A percentile compares a stretch with the other conserved stretches of the same genome.
Conservation (phyloP, 371 early-diverging fungal genomes). For the Lichtheimia ramosa region DNA sequence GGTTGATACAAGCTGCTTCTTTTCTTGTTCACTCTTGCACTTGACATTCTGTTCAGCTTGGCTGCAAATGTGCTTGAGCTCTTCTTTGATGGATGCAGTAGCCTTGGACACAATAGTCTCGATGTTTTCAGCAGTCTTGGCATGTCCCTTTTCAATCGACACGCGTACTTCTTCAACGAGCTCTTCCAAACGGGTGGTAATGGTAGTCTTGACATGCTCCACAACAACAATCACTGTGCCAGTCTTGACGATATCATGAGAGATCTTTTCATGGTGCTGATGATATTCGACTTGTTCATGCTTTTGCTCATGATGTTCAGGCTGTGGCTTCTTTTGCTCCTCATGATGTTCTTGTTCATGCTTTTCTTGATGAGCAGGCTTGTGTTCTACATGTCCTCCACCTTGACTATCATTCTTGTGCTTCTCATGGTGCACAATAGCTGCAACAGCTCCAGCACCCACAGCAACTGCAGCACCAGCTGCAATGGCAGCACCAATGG, state of each 20-base stretch:
- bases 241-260: no score
- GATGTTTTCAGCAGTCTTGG: neutral
- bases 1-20: neutral
- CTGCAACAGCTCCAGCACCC: neutral
- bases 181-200: neutral
- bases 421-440: no score
- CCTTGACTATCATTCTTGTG: neutral
- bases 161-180: neutral
- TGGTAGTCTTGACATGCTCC: neutral
- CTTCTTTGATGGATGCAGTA: neutral
- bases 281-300: neutral
- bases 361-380: neutral
- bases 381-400: neutral
- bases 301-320: neutral
- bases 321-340: neutral
- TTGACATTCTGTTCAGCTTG: neutral
- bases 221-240: neutral
- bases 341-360: neutral
- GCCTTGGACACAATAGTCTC: neutral
- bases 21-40: neutral
- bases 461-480: neutral
- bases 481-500: neutral
- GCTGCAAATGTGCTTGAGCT: neutral
- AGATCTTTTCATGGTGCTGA: no score
- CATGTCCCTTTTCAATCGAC: neutral